phyloP scores from a whole-genome alignment of 1,284 basidiomycete species.

The Rhodotorula sp. region DNA sequence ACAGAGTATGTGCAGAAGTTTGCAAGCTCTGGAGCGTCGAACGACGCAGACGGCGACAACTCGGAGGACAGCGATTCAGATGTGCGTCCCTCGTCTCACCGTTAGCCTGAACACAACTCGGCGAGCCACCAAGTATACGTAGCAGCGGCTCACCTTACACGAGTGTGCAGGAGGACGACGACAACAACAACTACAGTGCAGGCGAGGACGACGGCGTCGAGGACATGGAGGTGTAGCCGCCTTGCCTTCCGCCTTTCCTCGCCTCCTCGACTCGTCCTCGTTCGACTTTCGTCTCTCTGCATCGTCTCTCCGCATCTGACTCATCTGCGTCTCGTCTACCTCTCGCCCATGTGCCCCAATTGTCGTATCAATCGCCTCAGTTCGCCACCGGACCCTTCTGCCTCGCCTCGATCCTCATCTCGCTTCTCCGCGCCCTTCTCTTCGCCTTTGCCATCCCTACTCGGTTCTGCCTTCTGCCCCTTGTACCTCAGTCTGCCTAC shows the following conservation, averaged over 20 bases:
- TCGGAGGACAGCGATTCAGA: constrained; percentile 63
- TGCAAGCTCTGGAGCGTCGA: constrained; percentile 74
- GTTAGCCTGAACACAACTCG: too few relatives aligned
- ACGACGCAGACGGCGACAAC: constrained; percentile 59
- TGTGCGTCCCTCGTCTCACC: constrained; percentile 47
- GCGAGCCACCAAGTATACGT: too few relatives aligned
- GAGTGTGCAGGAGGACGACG: constrained; percentile 67
- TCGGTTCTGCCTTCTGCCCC: background rate
- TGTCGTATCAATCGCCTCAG: too few relatives aligned
- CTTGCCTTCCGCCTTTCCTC: constrained; percentile 13
- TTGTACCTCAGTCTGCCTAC: too few relatives aligned
- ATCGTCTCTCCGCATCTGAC: too few relatives aligned
- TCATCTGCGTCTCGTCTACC: too few relatives aligned
- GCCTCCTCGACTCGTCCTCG: background rate
- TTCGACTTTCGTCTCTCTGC: too few relatives aligned
- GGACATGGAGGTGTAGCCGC: constrained; percentile 42
- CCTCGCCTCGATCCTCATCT: too few relatives aligned
- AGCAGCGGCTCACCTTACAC: constrained; percentile 44
- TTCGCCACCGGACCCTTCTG: too few relatives aligned
- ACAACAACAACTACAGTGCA: constrained; percentile 82
- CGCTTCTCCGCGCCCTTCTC: background rate
- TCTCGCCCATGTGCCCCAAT: too few relatives aligned
- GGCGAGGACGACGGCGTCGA: constrained; percentile 58
- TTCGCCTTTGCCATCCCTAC: background rate
- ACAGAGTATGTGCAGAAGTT: constrained; percentile 82